Base-by-base conservation (phyloP, 352 stramenopile genomes). In the Phytophthora parvispora region DNA sequence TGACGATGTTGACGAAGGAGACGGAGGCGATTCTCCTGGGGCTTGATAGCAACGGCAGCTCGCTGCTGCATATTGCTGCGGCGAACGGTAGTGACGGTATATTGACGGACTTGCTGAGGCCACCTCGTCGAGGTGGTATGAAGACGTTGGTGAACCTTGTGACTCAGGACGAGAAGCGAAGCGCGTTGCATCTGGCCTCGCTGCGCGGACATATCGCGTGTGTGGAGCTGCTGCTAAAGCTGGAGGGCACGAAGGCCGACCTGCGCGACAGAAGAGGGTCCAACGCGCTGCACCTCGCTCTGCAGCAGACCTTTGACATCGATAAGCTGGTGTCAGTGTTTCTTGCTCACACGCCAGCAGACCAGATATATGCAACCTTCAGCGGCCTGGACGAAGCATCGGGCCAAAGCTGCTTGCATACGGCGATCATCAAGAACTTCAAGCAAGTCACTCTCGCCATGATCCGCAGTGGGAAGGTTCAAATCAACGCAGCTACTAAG, bases 341-440 rank as follows among this genome's bases (percentile, higher is more conserved):
- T 51, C 52, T 87, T 22, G 29, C 64, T 2, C 49, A 70, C 48
- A 66, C 56, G 3, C 66, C 59, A 20, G 45, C 22, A 8, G 66
- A 65, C 28, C 69, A 75, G 62, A 24, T 62, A 49, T 52, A 74
- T 8, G 61, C 76, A 2, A 77, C 73, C 2, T 88, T 92, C 36
- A 80, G 83, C 29, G 75, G 43, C 32, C 24, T 84, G 0, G 83
- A 94, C 25, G 75, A 85, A 34, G 22, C 58, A 47, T 74, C 74
- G 3, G 84, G 84, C 6, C 64, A 75, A 29, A 90, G 78, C 12
- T 84, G 74, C 16, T 67, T 94, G 4, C 86, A 94, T 70, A 86
- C 81, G 20, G 77, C 86, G 1, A 85, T 93, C 47, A 60, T 81
- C 50, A 90, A 88, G 34, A 87, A 84, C 64, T 91, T 89, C n/a